phyloP scores from a whole-genome alignment of 2,329 filamentous ascomycete genomes.

The Leptographium radiaticola region DNA sequence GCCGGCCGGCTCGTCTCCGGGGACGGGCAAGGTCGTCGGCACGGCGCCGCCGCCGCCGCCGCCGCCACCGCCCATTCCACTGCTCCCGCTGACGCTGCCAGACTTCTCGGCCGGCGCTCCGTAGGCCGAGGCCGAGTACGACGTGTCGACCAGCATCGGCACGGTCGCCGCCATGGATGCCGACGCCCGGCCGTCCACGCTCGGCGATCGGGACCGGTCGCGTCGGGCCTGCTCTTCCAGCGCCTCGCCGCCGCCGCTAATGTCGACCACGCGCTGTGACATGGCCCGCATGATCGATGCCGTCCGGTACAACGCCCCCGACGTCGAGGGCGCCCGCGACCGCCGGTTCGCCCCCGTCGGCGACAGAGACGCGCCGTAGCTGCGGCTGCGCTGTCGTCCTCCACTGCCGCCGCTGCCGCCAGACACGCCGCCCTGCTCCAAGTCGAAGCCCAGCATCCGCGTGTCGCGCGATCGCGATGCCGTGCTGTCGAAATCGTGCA shows the following conservation, averaged over 20 bases:
- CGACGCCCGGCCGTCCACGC: slow-evolving; percentile 36
- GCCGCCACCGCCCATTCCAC: no score
- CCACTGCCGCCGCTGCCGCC: no score
- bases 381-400: slow-evolving; percentile 39
- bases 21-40: no score
- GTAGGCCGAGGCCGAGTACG: slow-evolving; percentile 36
- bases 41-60: no score
- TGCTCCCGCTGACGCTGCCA: slow-evolving; percentile 7
- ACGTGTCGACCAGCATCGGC: slow-evolving; percentile 32
- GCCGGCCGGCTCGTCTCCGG: no score
- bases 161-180: slow-evolving; percentile 31
- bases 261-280: slow-evolving; percentile 94
- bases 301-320: slow-evolving; percentile 53
- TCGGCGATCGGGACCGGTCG: slow-evolving; percentile 37
- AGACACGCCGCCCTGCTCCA: slow-evolving; percentile 43
- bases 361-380: slow-evolving; percentile 42
- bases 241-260: slow-evolving; percentile 83
- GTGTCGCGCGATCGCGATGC: slow-evolving; percentile 33
- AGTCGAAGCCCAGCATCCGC: slow-evolving; percentile 39
- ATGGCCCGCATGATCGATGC: slow-evolving; percentile 71
- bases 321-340: slow-evolving; percentile 50
- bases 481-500: slow-evolving; percentile 42
- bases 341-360: slow-evolving; percentile 32
- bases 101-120: slow-evolving; percentile 33
- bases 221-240: slow-evolving; percentile 60